phyloP scores from a whole-genome alignment of 2,329 filamentous ascomycete species.

The Metarhizium rileyi region DNA sequence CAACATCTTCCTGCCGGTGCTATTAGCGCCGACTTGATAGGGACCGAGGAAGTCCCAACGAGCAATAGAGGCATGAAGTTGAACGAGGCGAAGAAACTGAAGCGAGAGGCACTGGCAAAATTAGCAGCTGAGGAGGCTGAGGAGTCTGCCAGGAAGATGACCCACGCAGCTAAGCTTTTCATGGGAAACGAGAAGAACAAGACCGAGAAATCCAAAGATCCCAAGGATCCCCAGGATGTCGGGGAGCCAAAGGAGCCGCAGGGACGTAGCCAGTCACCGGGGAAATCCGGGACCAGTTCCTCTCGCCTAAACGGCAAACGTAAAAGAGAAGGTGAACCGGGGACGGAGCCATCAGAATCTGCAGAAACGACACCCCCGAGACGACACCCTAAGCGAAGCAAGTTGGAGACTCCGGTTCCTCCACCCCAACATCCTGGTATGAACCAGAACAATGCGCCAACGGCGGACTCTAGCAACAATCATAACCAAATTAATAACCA shows the following conservation, averaged over 20 bases:
- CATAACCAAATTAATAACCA: slow-evolving; percentile 7
- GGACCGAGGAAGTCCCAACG: slow-evolving; percentile 51
- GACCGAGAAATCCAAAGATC: not conserved
- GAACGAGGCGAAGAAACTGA: slow-evolving; percentile 68
- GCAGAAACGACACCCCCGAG: slow-evolving; percentile 20
- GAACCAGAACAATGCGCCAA: slow-evolving; percentile 18
- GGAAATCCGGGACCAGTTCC: slow-evolving; percentile 20
- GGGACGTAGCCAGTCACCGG: slow-evolving; percentile 10
- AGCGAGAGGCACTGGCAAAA: slow-evolving; percentile 54
- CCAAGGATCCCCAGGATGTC: not conserved
- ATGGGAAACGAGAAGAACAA: slow-evolving; percentile 18
- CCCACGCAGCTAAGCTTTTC: slow-evolving; percentile 35
- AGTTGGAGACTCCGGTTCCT: slow-evolving; percentile 48
- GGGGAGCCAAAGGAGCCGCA: no score
- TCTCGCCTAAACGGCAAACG: slow-evolving; percentile 31
- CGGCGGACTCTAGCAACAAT: slow-evolving; percentile 16
- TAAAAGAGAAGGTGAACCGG: slow-evolving; percentile 29
- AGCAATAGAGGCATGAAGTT: slow-evolving; percentile 69
- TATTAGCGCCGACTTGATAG: slow-evolving; percentile 46
- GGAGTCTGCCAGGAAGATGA: slow-evolving; percentile 44
- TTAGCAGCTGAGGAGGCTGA: slow-evolving; percentile 53
- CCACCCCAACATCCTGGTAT: slow-evolving; percentile 28
- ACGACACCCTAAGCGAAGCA: slow-evolving; percentile 40
- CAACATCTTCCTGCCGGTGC: slow-evolving; percentile 49
- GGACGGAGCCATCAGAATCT: slow-evolving; percentile 19